Evolutionary conservation across 169 alveolate genomes (phyloP).

Genomic region (Plasmodium coatneyi): DNA sequence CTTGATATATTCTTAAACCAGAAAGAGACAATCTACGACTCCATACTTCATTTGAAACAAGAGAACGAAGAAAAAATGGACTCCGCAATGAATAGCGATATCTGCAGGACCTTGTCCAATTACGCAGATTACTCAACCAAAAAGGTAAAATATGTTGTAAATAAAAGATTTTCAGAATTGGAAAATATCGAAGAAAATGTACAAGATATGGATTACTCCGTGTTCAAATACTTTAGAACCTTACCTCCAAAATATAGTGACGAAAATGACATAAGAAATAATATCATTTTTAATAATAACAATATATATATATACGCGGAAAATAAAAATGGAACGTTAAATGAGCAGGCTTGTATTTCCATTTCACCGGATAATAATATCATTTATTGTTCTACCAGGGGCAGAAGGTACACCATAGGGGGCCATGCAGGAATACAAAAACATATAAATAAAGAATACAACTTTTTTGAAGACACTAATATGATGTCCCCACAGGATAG

Average conservation of each 20-base stretch:
- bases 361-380: conserved; percentile 67
- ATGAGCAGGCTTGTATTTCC: conserved; percentile 74
- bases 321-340: conserved; percentile 74
- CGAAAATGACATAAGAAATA: conserved; percentile 73
- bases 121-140: conserved; percentile 70
- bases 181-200: conserved; percentile 67
- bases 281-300: conserved; percentile 62
- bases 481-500: conserved; percentile 25
- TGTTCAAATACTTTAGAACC: conserved; percentile 58
- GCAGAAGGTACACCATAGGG: conserved; percentile 73
- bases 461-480: conserved; percentile 52
- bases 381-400: conserved; percentile 66
- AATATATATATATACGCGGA: conserved; percentile 74
- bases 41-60: conserved; percentile 44
- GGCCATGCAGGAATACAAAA: conserved; percentile 74
- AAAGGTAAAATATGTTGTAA: conserved; percentile 55
- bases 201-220: conserved; percentile 64
- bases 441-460: conserved; percentile 64
- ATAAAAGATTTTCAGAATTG: conserved; percentile 65
- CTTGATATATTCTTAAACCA: conserved; percentile 6
- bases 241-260: conserved; percentile 74
- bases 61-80: conserved; percentile 38
- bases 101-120: conserved; percentile 59
- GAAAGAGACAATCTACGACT: conserved; percentile 17
- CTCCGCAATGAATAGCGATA: conserved; percentile 53